Conservation (phyloP, 768 basidiomycete species). For the Psilocybe cubensis region DNA sequence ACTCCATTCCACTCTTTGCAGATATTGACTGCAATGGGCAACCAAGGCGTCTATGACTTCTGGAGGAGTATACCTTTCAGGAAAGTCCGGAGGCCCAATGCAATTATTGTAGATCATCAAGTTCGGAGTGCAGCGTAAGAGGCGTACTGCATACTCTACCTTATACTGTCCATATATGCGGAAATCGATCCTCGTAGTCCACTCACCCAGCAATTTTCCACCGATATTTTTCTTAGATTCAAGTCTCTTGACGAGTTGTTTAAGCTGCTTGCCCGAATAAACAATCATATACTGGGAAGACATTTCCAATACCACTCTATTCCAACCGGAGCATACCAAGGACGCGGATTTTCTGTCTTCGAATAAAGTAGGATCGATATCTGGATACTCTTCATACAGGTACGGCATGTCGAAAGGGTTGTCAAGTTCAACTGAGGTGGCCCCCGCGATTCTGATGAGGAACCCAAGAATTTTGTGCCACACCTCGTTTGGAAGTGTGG, state of each 20-base stretch:
- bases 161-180: slow-evolving; percentile 36
- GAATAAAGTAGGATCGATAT: slow-evolving; percentile 32
- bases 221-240: slow-evolving; percentile 29
- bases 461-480: slow-evolving; percentile 43
- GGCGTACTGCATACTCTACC: slow-evolving; percentile 32
- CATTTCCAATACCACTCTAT: slow-evolving; percentile 38
- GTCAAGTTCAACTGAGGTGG: slow-evolving; percentile 34
- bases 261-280: slow-evolving; percentile 36
- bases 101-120: slow-evolving; percentile 46
- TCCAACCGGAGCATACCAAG: slow-evolving; percentile 42
- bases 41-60: slow-evolving; percentile 38
- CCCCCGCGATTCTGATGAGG: slow-evolving; percentile 35
- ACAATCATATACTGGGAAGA: slow-evolving; percentile 44
- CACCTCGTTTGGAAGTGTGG: slow-evolving; percentile 21
- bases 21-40: slow-evolving; percentile 31
- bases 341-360: slow-evolving; percentile 33
- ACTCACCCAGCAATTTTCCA: slow-evolving; percentile 36
- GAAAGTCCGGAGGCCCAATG: slow-evolving; percentile 28
- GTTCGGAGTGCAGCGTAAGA: slow-evolving; percentile 45
- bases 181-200: slow-evolving; percentile 46
- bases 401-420: slow-evolving; percentile 42
- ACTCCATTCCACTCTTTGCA: slow-evolving; percentile 49
- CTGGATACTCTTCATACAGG: slow-evolving; percentile 30
- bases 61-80: slow-evolving; percentile 27
- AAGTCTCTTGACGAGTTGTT: slow-evolving; percentile 34